These are phyloP conservation scores for Murraya paniculata DNA, from an alignment of 345 rosid genomes.

Conservation along the genomic window DNA sequence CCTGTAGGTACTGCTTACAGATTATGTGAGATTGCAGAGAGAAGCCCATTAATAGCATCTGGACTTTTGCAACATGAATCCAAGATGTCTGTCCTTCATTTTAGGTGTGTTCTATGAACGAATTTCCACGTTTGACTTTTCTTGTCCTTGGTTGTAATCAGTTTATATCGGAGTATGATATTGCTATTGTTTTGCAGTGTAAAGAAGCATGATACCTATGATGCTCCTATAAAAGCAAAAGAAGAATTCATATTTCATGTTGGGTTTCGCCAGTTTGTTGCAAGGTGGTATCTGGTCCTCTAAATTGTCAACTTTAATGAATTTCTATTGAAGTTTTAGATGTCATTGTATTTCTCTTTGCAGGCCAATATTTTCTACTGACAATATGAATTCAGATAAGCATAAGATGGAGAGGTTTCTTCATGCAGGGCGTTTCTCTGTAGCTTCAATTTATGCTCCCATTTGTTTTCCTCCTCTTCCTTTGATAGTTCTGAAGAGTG, in stretches of 20 bases:
- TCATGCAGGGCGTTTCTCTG: slow-evolving; percentile 70
- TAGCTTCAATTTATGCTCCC: slow-evolving; percentile 87
- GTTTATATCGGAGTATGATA: slow-evolving; percentile 9
- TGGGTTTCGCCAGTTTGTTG: slow-evolving; percentile 92
- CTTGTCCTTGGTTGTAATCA: slow-evolving; percentile 10
- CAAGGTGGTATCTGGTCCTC: slow-evolving; percentile 48
- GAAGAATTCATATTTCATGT: slow-evolving; percentile 89
- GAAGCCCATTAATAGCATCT: slow-evolving; percentile 53
- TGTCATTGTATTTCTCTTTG: slow-evolving; percentile 12
- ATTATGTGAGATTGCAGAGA: slow-evolving; percentile 40
- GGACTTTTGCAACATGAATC: slow-evolving; percentile 97
- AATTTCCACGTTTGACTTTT: slow-evolving; percentile 2
- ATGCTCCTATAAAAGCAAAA: slow-evolving; percentile 79
- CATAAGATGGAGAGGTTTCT: slow-evolving; percentile 98
- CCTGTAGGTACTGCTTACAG: slow-evolving; percentile 56
- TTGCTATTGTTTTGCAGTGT: slow-evolving; percentile 42
- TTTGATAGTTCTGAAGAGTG: slow-evolving; percentile 66
- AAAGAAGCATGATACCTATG: slow-evolving; percentile 72
- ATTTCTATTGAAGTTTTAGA: slow-evolving; percentile 4
- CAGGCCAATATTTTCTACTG: slow-evolving; percentile 90
- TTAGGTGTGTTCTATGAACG: slow-evolving; percentile 49
- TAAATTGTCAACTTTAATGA: slow-evolving; percentile 8
- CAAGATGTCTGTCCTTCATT: slow-evolving; percentile 96
- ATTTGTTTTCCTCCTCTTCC: slow-evolving; percentile 85
- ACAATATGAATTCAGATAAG: slow-evolving; percentile 75